Evolutionary conservation across 1,139 yeast species (phyloP).

Genomic region (Geotrichum reessii): DNA sequence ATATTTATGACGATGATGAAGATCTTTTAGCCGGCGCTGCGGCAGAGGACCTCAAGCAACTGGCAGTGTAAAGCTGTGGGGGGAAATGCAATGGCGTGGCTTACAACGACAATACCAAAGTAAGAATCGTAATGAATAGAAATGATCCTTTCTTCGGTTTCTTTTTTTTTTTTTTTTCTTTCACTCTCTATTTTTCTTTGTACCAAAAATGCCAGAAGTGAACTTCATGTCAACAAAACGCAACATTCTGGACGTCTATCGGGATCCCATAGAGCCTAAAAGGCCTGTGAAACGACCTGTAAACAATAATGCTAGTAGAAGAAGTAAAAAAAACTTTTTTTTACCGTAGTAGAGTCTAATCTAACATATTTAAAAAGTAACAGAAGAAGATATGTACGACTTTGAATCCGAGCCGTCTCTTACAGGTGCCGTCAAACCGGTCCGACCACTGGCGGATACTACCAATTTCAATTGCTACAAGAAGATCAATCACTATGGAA

Average conservation of each 20-base stretch:
- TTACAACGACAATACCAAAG: neutral
- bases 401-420: conserved; percentile 5
- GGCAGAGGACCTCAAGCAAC: conserved; percentile 17
- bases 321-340: neutral
- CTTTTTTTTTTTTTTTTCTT: neutral
- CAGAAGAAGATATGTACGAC: conserved; percentile 1
- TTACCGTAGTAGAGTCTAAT: neutral
- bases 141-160: neutral
- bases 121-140: neutral
- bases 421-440: conserved; percentile 1
- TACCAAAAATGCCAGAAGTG: neutral
- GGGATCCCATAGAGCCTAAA: neutral
- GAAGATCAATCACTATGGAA: neutral
- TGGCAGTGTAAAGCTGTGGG: neutral
- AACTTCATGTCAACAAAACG: neutral
- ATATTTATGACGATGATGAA: conserved; percentile 29
- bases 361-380: neutral
- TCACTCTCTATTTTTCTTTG: no score
- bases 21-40: conserved; percentile 28
- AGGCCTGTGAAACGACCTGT: neutral
- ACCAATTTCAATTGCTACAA: conserved; percentile 1
- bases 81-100: neutral
- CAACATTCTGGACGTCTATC: neutral
- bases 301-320: neutral
- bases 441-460: conserved; percentile 2